Evolutionary conservation across 371 early-diverging fungal genomes (phyloP).

Genomic region (Mucor plumbeus): DNA sequence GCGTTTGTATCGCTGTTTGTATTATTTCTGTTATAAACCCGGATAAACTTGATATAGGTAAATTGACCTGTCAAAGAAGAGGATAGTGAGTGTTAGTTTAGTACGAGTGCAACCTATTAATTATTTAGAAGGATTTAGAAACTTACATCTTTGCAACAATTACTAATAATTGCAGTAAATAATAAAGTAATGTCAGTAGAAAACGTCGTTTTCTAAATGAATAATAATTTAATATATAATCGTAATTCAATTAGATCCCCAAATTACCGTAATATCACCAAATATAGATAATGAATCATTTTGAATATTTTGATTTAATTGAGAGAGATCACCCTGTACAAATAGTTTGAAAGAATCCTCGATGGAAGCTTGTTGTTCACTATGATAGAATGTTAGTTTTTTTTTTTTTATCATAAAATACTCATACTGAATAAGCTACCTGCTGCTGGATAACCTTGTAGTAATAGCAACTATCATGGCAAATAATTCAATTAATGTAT

Average conservation of each 20-base stretch:
- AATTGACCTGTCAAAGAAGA: conserved; percentile 29
- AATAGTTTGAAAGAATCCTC: conserved; percentile 17
- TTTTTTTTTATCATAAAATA: background rate
- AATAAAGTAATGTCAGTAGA: conserved; percentile 32
- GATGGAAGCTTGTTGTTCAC: conserved; percentile 21
- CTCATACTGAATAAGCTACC: conserved; percentile 10
- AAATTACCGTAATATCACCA: background rate
- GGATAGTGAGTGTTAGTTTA: background rate
- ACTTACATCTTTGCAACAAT: conserved; percentile 41
- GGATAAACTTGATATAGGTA: conserved; percentile 47
- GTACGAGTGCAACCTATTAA: background rate
- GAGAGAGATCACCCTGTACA: conserved; percentile 18
- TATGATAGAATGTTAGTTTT: background rate
- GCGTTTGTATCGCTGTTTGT: conserved; percentile 38
- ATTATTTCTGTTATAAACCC: conserved; percentile 48
- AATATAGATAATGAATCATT: conserved; percentile 2
- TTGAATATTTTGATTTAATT: conserved; percentile 1
- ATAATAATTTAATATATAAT: background rate
- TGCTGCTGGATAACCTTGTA: conserved; percentile 21
- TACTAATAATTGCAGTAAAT: conserved; percentile 44
- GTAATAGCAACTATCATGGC: conserved; percentile 29
- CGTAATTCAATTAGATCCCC: background rate
- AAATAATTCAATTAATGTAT: conserved; percentile 18
- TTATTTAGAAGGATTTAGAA: background rate
- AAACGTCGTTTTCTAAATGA: background rate